A percentile compares a stretch with the other conserved stretches of the same genome.
Evolutionary conservation across 768 basidiomycete genomes (phyloP).

Genomic region (Tricholoma sp.): DNA sequence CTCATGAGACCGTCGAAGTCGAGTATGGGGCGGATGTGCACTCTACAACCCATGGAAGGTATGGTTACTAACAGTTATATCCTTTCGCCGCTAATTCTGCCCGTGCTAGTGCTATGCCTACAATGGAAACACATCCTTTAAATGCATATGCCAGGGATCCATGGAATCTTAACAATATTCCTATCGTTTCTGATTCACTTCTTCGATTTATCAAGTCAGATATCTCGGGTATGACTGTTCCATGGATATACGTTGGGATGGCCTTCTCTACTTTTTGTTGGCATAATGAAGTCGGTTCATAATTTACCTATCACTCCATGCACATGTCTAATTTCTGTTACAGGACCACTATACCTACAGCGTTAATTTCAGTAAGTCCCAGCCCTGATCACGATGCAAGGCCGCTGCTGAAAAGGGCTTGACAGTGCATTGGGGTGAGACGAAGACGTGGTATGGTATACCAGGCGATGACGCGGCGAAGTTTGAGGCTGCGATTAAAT

Average conservation of each 20-base stretch:
- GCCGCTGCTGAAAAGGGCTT: constrained; percentile 9
- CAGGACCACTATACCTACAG: constrained; percentile 98
- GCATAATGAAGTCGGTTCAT: constrained; percentile 84
- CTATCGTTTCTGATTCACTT: constrained; percentile 87
- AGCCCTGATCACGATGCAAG: constrained; percentile 8
- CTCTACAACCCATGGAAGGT: constrained; percentile 97
- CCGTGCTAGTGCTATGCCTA: constrained; percentile 82
- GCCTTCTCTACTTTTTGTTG: constrained; percentile 98
- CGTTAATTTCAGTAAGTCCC: constrained; percentile 79
- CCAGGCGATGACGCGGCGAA: constrained; percentile 94
- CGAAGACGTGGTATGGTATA: constrained; percentile 99
- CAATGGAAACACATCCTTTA: constrained; percentile 88
- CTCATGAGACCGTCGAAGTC: constrained; percentile 89
- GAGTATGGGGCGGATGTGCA: constrained; percentile 99
- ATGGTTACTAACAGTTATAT: constrained; percentile 17
- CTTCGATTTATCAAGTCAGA: constrained; percentile 97
- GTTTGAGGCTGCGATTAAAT: constrained; percentile 93
- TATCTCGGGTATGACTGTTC: constrained; percentile 99
- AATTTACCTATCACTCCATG: background rate
- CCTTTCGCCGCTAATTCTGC: constrained; percentile 4
- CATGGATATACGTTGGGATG: constrained; percentile 99
- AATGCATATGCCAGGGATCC: constrained; percentile 84
- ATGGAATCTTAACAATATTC: constrained; percentile 98
- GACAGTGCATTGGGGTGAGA: constrained; percentile 97
- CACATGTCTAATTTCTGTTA: background rate